phyloP scores from a whole-genome alignment of 257 asterid genomes.

The Pogostemon cablin region DNA sequence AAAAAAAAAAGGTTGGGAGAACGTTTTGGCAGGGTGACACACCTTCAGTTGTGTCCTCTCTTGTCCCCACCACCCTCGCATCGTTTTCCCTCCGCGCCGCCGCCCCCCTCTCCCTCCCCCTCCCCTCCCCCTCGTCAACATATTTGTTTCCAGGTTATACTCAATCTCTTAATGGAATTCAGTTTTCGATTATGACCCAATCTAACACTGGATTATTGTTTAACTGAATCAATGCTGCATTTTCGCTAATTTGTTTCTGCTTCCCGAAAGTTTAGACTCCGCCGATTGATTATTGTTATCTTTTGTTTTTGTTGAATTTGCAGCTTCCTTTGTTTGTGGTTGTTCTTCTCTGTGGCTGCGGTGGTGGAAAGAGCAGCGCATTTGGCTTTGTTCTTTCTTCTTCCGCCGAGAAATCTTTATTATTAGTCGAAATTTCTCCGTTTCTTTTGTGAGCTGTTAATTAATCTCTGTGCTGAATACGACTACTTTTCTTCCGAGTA shows the following conservation, averaged over 20 bases:
- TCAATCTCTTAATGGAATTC: not conserved
- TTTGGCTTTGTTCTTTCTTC: constrained; percentile 29
- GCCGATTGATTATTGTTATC: constrained; percentile 12
- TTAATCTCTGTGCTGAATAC: not conserved
- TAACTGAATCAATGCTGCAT: not conserved
- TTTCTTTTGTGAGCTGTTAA: not conserved
- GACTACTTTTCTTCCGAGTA: not conserved
- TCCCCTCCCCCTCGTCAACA: not conserved
- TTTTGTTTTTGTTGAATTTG: constrained; percentile 21
- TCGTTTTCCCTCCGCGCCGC: constrained; percentile 18
- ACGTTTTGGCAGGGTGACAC: not conserved
- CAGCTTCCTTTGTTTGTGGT: constrained; percentile 34
- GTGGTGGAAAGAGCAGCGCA: constrained; percentile 24
- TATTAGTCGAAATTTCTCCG: constrained; percentile 23
- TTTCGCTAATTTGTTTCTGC: not conserved
- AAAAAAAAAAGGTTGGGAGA: no score
- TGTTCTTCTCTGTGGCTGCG: constrained; percentile 16
- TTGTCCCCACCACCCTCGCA: not conserved
- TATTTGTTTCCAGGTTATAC: constrained; percentile 23
- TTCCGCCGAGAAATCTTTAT: constrained; percentile 9
- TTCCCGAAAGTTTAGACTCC: not conserved
- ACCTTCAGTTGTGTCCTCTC: constrained; percentile 17
- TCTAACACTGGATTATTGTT: constrained; percentile 15
- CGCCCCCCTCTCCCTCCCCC: not conserved
- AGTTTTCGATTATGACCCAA: not conserved